These are phyloP conservation scores for Trapa incisa DNA, from an alignment of 345 rosid species.

Conservation along the genomic window DNA sequence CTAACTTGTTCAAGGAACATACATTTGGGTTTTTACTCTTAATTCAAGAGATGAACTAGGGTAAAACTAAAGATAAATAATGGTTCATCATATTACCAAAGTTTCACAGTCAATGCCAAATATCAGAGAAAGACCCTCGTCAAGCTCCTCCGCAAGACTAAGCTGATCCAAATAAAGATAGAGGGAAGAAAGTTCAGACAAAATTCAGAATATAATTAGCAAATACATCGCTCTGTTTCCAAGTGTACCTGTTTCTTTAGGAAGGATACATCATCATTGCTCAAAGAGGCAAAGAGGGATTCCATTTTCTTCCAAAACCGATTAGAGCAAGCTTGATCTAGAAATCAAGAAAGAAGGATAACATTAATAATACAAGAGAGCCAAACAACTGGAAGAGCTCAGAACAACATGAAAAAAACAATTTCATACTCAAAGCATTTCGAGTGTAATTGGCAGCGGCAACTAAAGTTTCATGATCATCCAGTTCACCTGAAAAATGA, in stretches of 20 bases:
- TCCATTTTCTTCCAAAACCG: conserved; percentile 88
- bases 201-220: not conserved
- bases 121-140: conserved; percentile 35
- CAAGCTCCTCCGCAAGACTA: conserved; percentile 56
- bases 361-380: conserved; percentile 2
- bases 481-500: conserved; percentile 61
- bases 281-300: conserved; percentile 45
- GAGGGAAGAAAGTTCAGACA: conserved; percentile 10
- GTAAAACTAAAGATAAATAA: not conserved
- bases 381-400: conserved; percentile 4
- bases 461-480: conserved; percentile 71
- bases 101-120: conserved; percentile 30
- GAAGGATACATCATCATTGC: conserved; percentile 50
- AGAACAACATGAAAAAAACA: not conserved
- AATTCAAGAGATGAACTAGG: not conserved
- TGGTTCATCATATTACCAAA: conserved; percentile 28
- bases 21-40: not conserved
- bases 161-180: conserved; percentile 33
- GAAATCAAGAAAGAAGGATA: conserved; percentile 14
- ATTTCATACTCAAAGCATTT: conserved; percentile 45
- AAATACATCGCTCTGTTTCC: conserved; percentile 8
- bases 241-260: conserved; percentile 66
- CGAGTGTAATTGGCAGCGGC: conserved; percentile 76
- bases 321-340: conserved; percentile 63
- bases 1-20: not conserved